phyloP scores from a whole-genome alignment of 768 basidiomycete genomes.

The Mycena metata region DNA sequence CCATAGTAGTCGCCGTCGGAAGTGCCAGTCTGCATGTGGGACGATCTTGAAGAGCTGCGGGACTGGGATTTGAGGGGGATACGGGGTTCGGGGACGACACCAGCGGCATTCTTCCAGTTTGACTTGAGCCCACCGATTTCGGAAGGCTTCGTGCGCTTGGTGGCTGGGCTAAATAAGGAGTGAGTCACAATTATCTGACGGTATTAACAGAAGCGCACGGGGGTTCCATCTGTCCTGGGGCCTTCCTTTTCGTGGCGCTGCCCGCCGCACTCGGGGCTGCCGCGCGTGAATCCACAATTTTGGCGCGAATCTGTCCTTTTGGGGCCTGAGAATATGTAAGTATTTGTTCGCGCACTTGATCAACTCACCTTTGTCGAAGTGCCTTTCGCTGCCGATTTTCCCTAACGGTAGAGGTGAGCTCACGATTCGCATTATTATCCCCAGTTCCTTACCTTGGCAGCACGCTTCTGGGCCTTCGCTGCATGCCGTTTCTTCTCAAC shows the following conservation, averaged over 20 bases:
- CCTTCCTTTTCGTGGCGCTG: not conserved
- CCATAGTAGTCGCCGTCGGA: not conserved
- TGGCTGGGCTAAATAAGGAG: not conserved
- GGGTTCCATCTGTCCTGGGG: not conserved
- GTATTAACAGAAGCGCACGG: not conserved
- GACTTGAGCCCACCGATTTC: slow-evolving; percentile 4
- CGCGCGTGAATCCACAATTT: not conserved
- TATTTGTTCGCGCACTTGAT: not conserved
- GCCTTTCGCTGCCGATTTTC: not conserved
- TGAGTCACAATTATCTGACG: no score
- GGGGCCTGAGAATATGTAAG: not conserved
- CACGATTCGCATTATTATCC: no score
- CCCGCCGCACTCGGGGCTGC: not conserved
- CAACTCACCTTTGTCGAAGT: not conserved
- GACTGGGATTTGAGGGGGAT: not conserved
- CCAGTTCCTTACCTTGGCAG: no score
- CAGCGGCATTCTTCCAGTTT: not conserved
- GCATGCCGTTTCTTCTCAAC: no score
- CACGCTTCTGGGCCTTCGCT: no score
- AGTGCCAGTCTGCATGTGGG: not conserved
- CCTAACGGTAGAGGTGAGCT: no score
- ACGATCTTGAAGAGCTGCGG: not conserved
- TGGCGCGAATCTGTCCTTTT: not conserved
- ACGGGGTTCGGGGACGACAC: not conserved
- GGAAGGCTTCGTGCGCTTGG: not conserved